phyloP scores from a whole-genome alignment of 345 rosid genomes.

The Cardamine chenopodiifolia region DNA sequence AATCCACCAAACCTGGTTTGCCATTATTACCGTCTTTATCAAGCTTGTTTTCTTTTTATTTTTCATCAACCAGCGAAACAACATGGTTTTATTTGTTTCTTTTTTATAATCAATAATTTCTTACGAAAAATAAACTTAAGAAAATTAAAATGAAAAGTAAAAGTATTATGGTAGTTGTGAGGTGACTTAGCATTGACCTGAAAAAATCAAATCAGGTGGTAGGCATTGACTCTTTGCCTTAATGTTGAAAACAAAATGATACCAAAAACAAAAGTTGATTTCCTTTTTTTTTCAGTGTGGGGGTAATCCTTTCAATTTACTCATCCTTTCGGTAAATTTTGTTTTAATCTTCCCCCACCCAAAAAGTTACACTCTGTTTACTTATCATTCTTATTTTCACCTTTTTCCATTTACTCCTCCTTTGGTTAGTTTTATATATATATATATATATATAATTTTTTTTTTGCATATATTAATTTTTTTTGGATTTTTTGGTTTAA shows the following conservation, averaged over 20 bases:
- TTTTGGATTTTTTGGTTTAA: no score
- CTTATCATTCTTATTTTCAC: slow-evolving; percentile 35
- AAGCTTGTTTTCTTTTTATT: background rate
- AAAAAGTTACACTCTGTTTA: slow-evolving; percentile 33
- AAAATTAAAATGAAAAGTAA: slow-evolving; percentile 8
- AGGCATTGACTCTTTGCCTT: slow-evolving; percentile 47
- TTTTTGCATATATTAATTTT: no score
- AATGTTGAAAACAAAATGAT: slow-evolving; percentile 47
- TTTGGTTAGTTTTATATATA: no score
- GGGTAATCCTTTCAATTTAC: slow-evolving; percentile 40
- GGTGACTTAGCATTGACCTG: slow-evolving; percentile 45
- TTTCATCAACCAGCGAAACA: slow-evolving; percentile 27
- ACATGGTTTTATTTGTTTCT: background rate
- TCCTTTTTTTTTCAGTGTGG: slow-evolving; percentile 28
- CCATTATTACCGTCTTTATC: slow-evolving; percentile 43
- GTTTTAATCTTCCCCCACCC: slow-evolving; percentile 42
- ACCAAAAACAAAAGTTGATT: slow-evolving; percentile 42
- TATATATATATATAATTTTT: no score
- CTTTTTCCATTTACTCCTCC: slow-evolving; percentile 37
- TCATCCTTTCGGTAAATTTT: slow-evolving; percentile 40
- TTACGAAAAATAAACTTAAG: slow-evolving; percentile 8
- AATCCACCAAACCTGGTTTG: slow-evolving; percentile 41
- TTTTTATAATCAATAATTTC: background rate
- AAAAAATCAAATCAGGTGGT: slow-evolving; percentile 37
- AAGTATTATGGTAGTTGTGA: slow-evolving; percentile 37